A percentile compares a stretch with the other conserved stretches of the same genome.
phyloP scores from a whole-genome alignment of 805 yeast species.

The Saturnispora sanitii region DNA sequence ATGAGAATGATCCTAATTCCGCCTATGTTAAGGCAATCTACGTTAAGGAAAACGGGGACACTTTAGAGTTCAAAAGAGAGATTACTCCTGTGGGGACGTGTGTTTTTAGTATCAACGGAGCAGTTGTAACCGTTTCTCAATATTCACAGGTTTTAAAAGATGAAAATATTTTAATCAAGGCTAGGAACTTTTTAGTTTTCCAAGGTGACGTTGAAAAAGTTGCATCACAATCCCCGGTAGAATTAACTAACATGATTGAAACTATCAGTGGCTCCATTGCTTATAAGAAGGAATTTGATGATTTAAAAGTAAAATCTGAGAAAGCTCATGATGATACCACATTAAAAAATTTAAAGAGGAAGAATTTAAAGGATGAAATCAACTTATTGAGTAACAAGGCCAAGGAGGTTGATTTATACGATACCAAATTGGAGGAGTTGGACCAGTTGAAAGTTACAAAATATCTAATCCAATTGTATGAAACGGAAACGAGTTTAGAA shows the following conservation, averaged over 20 bases:
- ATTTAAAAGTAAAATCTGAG: slow-evolving; percentile 52
- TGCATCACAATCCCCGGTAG: slow-evolving; percentile 76
- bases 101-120: slow-evolving; percentile 57
- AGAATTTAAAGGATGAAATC: slow-evolving; percentile 62
- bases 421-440: slow-evolving; percentile 41
- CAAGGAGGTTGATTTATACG: slow-evolving; percentile 59
- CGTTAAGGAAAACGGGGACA: slow-evolving; percentile 50
- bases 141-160: slow-evolving; percentile 57
- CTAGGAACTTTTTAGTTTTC: slow-evolving; percentile 84
- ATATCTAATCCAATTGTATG: slow-evolving; percentile 57
- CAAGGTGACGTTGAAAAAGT: slow-evolving; percentile 96
- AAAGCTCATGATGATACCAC: slow-evolving; percentile 55
- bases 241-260: slow-evolving; percentile 67
- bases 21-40: slow-evolving; percentile 79
- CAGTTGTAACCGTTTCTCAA: slow-evolving; percentile 48
- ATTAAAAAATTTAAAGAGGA: slow-evolving; percentile 54
- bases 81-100: slow-evolving; percentile 52
- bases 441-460: slow-evolving; percentile 36
- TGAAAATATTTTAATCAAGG: slow-evolving; percentile 79
- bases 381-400: slow-evolving; percentile 71
- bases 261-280: slow-evolving; percentile 76
- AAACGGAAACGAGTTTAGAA: slow-evolving; percentile 36
- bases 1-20: slow-evolving; percentile 49
- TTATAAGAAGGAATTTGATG: slow-evolving; percentile 54
- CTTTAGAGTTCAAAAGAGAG: slow-evolving; percentile 52